phyloP scores from a whole-genome alignment of 495 filamentous ascomycete genomes.

The Penicillium odoratum region DNA sequence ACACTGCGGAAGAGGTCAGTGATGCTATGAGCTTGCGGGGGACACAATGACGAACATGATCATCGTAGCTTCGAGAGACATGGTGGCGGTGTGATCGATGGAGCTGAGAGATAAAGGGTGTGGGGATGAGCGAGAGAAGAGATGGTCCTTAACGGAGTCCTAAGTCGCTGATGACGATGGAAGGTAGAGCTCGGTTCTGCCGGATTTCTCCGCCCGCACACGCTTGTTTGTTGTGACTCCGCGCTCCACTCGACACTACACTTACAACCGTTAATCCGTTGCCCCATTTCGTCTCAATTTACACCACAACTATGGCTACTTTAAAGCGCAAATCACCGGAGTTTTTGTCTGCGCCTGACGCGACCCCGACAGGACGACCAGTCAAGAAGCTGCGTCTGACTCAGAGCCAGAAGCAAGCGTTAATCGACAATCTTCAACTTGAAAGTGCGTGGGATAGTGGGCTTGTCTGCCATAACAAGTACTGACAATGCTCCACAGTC shows the following conservation, averaged over 20 bases:
- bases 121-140: constrained; percentile 18
- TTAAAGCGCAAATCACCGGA: constrained; percentile 63
- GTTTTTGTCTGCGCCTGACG: constrained; percentile 31
- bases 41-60: constrained; percentile 57
- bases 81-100: constrained; percentile 44
- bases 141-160: constrained; percentile 12
- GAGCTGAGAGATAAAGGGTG: constrained; percentile 7
- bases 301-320: constrained; percentile 49
- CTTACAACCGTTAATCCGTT: not conserved
- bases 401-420: constrained; percentile 76
- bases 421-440: constrained; percentile 89
- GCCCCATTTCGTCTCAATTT: constrained; percentile 4
- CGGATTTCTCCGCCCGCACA: constrained; percentile 17
- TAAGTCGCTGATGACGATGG: constrained; percentile 25
- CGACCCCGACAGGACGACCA: constrained; percentile 57
- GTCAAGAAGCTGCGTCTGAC: constrained; percentile 66
- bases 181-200: constrained; percentile 31
- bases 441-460: constrained; percentile 65
- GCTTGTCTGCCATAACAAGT: not conserved
- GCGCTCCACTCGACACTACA: constrained; percentile 21
- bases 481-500: constrained; percentile 51
- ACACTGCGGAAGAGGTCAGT: constrained; percentile 56
- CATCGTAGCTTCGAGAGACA: constrained; percentile 74
- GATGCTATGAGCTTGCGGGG: constrained; percentile 18
- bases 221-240: constrained; percentile 34